Conservation (phyloP, 306 rosid genomes). For the Betula pendula region DNA sequence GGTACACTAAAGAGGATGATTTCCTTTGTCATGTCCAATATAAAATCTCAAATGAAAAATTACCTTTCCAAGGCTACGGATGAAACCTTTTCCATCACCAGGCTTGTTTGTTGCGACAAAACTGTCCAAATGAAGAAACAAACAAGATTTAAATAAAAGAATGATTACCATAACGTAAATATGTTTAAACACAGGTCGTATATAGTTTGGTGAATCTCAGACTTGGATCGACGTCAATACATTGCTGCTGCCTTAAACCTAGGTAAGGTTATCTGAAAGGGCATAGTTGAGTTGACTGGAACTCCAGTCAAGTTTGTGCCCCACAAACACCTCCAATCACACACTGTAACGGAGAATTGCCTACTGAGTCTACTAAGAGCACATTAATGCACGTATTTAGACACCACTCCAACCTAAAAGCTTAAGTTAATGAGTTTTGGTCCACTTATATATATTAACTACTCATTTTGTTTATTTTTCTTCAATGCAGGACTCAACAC, state of each 20-base stretch:
- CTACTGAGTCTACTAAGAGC: too few species aligned
- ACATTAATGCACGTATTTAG: too few species aligned
- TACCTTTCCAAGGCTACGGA: slow-evolving; percentile 85
- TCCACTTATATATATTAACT: too few species aligned
- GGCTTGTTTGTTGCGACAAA: slow-evolving; percentile 81
- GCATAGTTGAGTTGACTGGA: background rate
- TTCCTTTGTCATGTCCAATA: background rate
- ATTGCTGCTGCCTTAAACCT: background rate
- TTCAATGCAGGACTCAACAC: too few species aligned
- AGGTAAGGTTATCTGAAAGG: background rate
- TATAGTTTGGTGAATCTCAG: background rate
- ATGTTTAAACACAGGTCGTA: background rate
- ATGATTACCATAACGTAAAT: background rate
- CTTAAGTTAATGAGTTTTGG: too few species aligned
- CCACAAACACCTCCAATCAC: background rate
- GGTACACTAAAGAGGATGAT: background rate
- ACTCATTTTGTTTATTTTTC: too few species aligned
- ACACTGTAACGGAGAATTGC: too few species aligned
- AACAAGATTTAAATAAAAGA: slow-evolving; percentile 17
- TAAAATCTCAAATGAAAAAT: background rate
- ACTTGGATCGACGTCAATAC: background rate
- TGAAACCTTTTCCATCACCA: slow-evolving; percentile 70
- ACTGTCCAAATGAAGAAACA: slow-evolving; percentile 43
- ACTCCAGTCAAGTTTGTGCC: background rate
- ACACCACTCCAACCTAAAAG: too few species aligned